phyloP scores from a whole-genome alignment of 768 basidiomycete genomes.

The Amylocystis lapponica region DNA sequence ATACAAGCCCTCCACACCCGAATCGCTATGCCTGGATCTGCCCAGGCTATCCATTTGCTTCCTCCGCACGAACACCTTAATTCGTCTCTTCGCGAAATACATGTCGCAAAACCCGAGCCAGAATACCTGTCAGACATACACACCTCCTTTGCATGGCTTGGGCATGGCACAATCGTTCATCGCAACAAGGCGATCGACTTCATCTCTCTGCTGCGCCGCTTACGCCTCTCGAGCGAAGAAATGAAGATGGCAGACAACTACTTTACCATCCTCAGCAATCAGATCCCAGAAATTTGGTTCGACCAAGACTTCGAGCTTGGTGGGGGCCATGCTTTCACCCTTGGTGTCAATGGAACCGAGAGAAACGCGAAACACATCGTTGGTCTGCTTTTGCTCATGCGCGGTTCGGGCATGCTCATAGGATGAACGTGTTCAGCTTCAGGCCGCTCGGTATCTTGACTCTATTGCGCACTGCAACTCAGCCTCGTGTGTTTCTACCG shows the following conservation, averaged over 20 bases:
- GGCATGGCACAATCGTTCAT: constrained; percentile 53
- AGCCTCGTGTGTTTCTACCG: constrained; percentile 11
- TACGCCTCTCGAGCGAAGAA: constrained; percentile 44
- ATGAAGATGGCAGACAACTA: constrained; percentile 69
- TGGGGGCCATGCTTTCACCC: constrained; percentile 58
- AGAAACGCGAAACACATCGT: constrained; percentile 58
- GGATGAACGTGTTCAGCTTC: constrained; percentile 26
- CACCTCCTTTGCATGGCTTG: constrained; percentile 61
- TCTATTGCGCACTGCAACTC: constrained; percentile 12
- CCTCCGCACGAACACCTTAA: constrained; percentile 59
- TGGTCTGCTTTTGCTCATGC: constrained; percentile 19
- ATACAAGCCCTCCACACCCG: constrained; percentile 44
- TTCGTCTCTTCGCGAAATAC: constrained; percentile 41
- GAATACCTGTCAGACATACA: constrained; percentile 30
- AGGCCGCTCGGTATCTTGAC: constrained; percentile 36
- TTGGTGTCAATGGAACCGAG: constrained; percentile 50
- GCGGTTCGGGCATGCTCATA: background rate
- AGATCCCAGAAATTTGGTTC: constrained; percentile 55
- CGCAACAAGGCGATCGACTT: constrained; percentile 41
- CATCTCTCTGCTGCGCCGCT: constrained; percentile 37
- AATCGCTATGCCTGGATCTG: constrained; percentile 21
- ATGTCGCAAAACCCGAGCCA: constrained; percentile 16
- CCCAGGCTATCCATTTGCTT: constrained; percentile 42
- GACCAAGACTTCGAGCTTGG: constrained; percentile 56
- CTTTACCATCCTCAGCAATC: constrained; percentile 53